Evolutionary conservation across 2,329 filamentous ascomycete genomes (phyloP).

Genomic region (Sphaerulina vaccinii): DNA sequence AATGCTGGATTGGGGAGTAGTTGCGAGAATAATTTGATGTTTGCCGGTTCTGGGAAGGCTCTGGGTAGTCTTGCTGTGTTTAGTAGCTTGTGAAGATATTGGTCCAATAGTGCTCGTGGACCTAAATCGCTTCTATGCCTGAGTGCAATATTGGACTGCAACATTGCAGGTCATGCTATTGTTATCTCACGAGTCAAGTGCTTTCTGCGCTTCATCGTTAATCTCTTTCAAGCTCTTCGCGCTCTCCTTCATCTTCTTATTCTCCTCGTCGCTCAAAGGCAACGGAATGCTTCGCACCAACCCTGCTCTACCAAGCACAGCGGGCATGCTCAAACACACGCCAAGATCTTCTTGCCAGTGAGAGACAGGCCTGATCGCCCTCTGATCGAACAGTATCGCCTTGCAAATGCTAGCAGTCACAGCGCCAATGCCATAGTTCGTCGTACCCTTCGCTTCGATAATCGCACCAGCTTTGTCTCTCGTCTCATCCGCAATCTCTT

Average conservation of each 20-base stretch:
- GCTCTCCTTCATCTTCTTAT: constrained; percentile 36
- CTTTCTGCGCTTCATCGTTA: constrained; percentile 42
- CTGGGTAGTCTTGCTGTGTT: constrained; percentile 24
- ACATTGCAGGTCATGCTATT: not conserved
- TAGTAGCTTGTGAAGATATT: constrained; percentile 10
- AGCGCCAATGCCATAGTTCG: constrained; percentile 52
- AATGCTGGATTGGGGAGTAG: constrained; percentile 33
- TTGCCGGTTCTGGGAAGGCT: constrained; percentile 34
- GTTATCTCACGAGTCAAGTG: constrained; percentile 17
- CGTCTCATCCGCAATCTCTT: constrained; percentile 46
- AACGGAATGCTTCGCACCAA: constrained; percentile 44
- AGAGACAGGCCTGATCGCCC: constrained; percentile 49
- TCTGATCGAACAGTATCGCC: constrained; percentile 51
- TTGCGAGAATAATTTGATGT: constrained; percentile 33
- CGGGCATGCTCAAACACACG: constrained; percentile 53
- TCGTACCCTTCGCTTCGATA: constrained; percentile 52
- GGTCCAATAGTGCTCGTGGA: no score
- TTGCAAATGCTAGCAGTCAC: constrained; percentile 51
- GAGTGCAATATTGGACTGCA: no score
- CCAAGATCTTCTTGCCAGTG: constrained; percentile 50
- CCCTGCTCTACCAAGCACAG: constrained; percentile 49
- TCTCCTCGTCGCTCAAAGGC: constrained; percentile 38
- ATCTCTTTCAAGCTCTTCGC: constrained; percentile 39
- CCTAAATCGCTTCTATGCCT: no score
- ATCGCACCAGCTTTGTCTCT: constrained; percentile 50